Base-by-base conservation (phyloP, 768 basidiomycete species). In the Crepidotus variabilis region DNA sequence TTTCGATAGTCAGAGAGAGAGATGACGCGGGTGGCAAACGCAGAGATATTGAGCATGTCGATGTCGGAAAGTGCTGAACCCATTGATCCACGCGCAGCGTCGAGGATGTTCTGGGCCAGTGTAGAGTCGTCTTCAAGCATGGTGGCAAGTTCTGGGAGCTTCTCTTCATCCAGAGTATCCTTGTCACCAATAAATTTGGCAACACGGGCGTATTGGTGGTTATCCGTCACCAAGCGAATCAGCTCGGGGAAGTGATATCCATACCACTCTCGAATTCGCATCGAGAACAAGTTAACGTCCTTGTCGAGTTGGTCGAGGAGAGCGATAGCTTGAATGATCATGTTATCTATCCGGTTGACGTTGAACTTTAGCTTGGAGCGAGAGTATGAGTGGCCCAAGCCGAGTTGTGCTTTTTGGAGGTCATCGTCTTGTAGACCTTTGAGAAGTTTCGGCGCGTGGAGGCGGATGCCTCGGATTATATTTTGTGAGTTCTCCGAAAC, bases 241-340 rank as follows among this genome's bases (percentile, higher is more conserved):
- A 98, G 89, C 74, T 98, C 96, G 36, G 96, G 96, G 80, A 97
- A 98, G 71, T 98, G 96, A 77, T 95, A 98, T 6, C 96, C 96
- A 71, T 98, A 98, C 96, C 96, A 98, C 71, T 98, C 96, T 65
- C 96, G 82, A 51, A 97, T 87, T 33, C 96, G 91, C 96, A 98
- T 98, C 18, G 94, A 90, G 71, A 98, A 98, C 28, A 95, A 85
- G 78, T 98, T 98, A 72, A 98, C 94, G 71, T 98, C 96, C 79
- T 98, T 98, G 83, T 98, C 96, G 66, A 98, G 88, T 67, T 98
- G 95, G 76, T 98, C 96, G 65, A 97, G 90, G 56, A 98, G 87
- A 4, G 95, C 92, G 69, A 98, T 98, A 57, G 96, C 96, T 74
- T 98, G 96, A 64, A 98, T 98, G 75, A 98, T 98, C 96, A 98